Percentiles rank a stretch among this genome's conserved stretches.
Evolutionary conservation across 2,329 filamentous ascomycete species (phyloP).

Genomic region (Fusarium humuli): DNA sequence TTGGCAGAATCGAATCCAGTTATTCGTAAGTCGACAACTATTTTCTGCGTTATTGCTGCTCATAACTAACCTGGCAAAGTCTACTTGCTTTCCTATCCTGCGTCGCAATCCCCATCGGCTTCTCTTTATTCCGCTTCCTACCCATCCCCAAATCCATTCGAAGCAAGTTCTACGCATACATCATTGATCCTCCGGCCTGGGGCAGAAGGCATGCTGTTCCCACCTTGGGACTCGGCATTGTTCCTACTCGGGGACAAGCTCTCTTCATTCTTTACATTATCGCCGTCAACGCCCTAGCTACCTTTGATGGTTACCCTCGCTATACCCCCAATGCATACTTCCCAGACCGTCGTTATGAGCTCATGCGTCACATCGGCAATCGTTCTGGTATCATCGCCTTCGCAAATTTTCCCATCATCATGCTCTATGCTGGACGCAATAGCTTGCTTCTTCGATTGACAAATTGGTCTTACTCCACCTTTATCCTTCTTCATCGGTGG

Average conservation of each 20-base stretch:
- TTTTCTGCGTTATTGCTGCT: no score
- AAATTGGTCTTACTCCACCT: constrained; percentile 62
- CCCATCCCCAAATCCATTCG: constrained; percentile 24
- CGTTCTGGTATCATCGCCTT: constrained; percentile 57
- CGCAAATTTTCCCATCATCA: constrained; percentile 54
- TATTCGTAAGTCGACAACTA: constrained; percentile 30
- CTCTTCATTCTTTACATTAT: constrained; percentile 58
- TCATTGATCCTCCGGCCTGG: constrained; percentile 47
- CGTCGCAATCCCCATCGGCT: constrained; percentile 34
- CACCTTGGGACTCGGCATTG: constrained; percentile 41
- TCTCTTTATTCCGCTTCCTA: constrained; percentile 40
- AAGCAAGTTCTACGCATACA: constrained; percentile 44
- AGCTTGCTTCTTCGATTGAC: constrained; percentile 62
- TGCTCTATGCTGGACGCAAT: constrained; percentile 61
- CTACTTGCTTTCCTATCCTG: constrained; percentile 40
- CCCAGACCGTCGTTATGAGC: constrained; percentile 37
- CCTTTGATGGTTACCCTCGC: constrained; percentile 46
- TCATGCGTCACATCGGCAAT: constrained; percentile 53
- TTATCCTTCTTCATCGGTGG: constrained; percentile 62
- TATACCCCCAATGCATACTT: constrained; percentile 48
- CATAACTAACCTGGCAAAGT: constrained; percentile 3
- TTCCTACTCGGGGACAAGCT: constrained; percentile 57
- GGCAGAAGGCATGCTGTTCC: constrained; percentile 44
- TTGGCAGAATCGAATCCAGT: constrained; percentile 27
- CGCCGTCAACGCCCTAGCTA: constrained; percentile 53